phyloP scores from a whole-genome alignment of 768 basidiomycete genomes.

The Leccinum arenicola region DNA sequence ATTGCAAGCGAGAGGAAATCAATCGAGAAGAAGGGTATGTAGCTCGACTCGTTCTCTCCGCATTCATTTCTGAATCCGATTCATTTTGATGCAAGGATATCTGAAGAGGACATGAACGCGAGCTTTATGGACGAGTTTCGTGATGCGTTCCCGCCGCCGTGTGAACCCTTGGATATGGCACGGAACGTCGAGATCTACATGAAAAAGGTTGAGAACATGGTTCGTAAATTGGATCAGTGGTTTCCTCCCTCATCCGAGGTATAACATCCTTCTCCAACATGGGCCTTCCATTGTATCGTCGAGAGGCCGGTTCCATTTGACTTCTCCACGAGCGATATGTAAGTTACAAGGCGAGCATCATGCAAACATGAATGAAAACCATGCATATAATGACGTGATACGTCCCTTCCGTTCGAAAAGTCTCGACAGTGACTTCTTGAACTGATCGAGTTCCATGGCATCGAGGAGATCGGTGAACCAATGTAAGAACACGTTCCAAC shows the following conservation, averaged over 20 bases:
- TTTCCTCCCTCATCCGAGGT: conserved; percentile 11
- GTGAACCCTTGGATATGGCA: conserved; percentile 6
- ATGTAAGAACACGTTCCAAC: background rate
- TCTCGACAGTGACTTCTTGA: background rate
- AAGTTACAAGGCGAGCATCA: too few relatives aligned
- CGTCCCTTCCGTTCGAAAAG: background rate
- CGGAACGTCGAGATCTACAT: conserved; percentile 25
- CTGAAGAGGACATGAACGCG: conserved; percentile 11
- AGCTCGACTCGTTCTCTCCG: background rate
- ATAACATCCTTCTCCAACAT: background rate
- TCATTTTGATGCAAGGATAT: background rate
- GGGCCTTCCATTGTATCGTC: background rate
- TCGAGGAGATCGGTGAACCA: background rate
- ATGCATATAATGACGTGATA: background rate
- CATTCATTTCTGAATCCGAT: background rate
- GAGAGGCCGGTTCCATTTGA: background rate
- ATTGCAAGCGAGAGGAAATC: conserved; percentile 12
- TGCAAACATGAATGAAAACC: background rate
- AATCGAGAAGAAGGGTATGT: conserved; percentile 11
- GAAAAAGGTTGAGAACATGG: conserved; percentile 26
- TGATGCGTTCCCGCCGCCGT: conserved; percentile 20
- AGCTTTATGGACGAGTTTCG: conserved; percentile 25
- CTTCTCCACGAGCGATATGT: background rate
- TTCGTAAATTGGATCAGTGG: conserved; percentile 24
- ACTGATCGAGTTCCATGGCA: background rate